A percentile compares a stretch with the other conserved stretches of the same genome.
Conservation (phyloP, 2,329 filamentous ascomycete genomes). For the Dichotomopilus funicola region DNA sequence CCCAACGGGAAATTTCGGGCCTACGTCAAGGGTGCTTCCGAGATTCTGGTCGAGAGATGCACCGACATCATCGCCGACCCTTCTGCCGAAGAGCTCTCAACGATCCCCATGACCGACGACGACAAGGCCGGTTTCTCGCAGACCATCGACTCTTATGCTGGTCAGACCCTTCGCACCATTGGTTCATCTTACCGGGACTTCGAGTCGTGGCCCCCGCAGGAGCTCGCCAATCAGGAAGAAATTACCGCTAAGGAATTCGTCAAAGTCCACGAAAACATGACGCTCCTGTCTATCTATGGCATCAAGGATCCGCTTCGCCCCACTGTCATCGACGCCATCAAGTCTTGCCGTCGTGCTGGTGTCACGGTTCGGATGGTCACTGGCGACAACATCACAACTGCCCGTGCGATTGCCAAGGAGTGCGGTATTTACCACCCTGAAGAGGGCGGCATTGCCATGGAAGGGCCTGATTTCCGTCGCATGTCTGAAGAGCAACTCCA, state of each 20-base stretch:
- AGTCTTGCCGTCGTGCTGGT: slow-evolving; percentile 59
- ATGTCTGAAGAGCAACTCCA: slow-evolving; percentile 55
- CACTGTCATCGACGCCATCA: slow-evolving; percentile 61
- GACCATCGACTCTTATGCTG: slow-evolving; percentile 56
- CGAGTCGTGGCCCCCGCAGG: slow-evolving; percentile 33
- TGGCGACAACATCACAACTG: slow-evolving; percentile 65
- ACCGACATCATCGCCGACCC: slow-evolving; percentile 41
- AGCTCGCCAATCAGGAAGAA: slow-evolving; percentile 36
- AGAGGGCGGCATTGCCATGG: slow-evolving; percentile 55
- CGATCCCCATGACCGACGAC: slow-evolving; percentile 46
- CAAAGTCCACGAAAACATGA: slow-evolving; percentile 64
- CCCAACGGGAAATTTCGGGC: slow-evolving; percentile 39
- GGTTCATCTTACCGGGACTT: slow-evolving; percentile 69
- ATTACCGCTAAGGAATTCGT: slow-evolving; percentile 56
- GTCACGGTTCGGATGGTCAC: slow-evolving; percentile 66
- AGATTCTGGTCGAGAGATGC: slow-evolving; percentile 45
- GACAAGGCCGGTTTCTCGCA: slow-evolving; percentile 48
- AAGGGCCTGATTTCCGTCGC: slow-evolving; percentile 60
- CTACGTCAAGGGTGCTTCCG: slow-evolving; percentile 52
- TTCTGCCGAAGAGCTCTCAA: slow-evolving; percentile 41
- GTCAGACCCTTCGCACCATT: slow-evolving; percentile 66
- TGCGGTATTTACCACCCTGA: slow-evolving; percentile 58
- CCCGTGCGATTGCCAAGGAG: slow-evolving; percentile 64
- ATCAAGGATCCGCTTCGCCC: slow-evolving; percentile 68
- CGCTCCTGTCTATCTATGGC: slow-evolving; percentile 64